A percentile compares a stretch with the other conserved stretches of the same genome.
phyloP scores from a whole-genome alignment of 139 green algal genomes.

The Chlamydomonas eustigma region DNA sequence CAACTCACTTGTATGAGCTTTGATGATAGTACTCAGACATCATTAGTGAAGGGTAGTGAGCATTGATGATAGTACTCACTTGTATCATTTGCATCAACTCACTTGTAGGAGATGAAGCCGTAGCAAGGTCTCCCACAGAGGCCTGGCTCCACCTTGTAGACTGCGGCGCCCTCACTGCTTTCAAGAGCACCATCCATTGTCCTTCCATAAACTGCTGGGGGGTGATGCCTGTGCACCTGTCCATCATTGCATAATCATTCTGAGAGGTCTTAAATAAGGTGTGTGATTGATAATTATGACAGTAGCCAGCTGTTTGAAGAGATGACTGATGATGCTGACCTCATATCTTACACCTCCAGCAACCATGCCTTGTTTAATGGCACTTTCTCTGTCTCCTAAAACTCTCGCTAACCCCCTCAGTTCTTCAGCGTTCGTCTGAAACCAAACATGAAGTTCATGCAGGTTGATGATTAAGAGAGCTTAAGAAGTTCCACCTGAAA shows the following conservation, averaged over 20 bases:
- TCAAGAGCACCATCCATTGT: slow-evolving; percentile 53
- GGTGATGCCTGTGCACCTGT: slow-evolving; percentile 70
- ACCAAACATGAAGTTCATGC: too few relatives aligned
- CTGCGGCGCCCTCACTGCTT: slow-evolving; percentile 48
- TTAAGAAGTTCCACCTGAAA: slow-evolving; percentile 4
- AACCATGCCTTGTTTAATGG: slow-evolving; percentile 26
- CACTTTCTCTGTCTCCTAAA: slow-evolving; percentile 37
- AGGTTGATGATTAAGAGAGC: background rate
- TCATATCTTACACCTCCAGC: slow-evolving; percentile 2
- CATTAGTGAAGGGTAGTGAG: too few relatives aligned
- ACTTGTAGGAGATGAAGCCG: slow-evolving; percentile 60
- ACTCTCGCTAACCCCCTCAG: slow-evolving; percentile 27
- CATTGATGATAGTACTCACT: too few relatives aligned
- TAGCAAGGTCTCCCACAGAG: slow-evolving; percentile 32
- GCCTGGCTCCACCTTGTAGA: slow-evolving; percentile 45
- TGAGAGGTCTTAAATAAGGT: too few relatives aligned
- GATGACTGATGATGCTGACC: too few relatives aligned
- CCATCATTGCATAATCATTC: too few relatives aligned
- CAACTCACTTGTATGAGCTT: slow-evolving; percentile 66
- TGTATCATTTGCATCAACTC: too few relatives aligned
- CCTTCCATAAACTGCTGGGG: slow-evolving; percentile 67
- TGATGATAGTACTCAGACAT: too few relatives aligned
- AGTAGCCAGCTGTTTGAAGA: too few relatives aligned
- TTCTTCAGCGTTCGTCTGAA: slow-evolving; percentile 20
- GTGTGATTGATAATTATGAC: too few relatives aligned